A percentile compares a stretch with the other conserved stretches of the same genome.
Conservation (phyloP, 2,329 filamentous ascomycete species). For the Sclerotinia minor region DNA sequence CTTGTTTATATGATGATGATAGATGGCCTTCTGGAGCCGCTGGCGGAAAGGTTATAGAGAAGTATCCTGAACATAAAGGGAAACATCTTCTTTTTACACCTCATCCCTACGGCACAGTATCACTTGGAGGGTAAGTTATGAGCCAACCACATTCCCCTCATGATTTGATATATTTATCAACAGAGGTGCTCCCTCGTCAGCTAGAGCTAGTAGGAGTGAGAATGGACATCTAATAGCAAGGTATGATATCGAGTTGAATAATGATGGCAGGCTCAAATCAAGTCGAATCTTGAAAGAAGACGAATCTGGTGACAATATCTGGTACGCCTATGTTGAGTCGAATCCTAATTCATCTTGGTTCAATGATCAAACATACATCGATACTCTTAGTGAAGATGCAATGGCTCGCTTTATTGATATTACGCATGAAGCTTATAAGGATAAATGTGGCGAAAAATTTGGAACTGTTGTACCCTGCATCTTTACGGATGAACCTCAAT, state of each 20-base stretch:
- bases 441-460: conserved; percentile 39
- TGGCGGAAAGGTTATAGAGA: conserved; percentile 38
- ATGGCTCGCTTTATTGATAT: conserved; percentile 39
- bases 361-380: conserved; percentile 41
- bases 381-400: conserved; percentile 39
- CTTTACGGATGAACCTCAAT: conserved; percentile 43
- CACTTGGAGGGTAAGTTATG: conserved; percentile 16
- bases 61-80: conserved; percentile 36
- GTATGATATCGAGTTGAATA: conserved; percentile 36
- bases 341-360: conserved; percentile 41
- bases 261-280: conserved; percentile 36
- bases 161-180: conserved; percentile 12
- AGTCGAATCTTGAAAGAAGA: conserved; percentile 30
- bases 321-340: conserved; percentile 42
- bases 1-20: conserved; percentile 43
- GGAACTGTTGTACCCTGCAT: conserved; percentile 40
- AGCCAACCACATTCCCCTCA: not conserved
- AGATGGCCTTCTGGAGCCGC: conserved; percentile 41
- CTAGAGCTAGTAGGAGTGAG: conserved; percentile 18
- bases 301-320: conserved; percentile 36
- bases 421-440: conserved; percentile 41
- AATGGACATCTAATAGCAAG: conserved; percentile 37
- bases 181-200: conserved; percentile 21
- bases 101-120: conserved; percentile 27
- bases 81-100: conserved; percentile 41